Evolutionary conservation across 306 rosid genomes (phyloP).

Genomic region (Trifolium subterraneum): DNA sequence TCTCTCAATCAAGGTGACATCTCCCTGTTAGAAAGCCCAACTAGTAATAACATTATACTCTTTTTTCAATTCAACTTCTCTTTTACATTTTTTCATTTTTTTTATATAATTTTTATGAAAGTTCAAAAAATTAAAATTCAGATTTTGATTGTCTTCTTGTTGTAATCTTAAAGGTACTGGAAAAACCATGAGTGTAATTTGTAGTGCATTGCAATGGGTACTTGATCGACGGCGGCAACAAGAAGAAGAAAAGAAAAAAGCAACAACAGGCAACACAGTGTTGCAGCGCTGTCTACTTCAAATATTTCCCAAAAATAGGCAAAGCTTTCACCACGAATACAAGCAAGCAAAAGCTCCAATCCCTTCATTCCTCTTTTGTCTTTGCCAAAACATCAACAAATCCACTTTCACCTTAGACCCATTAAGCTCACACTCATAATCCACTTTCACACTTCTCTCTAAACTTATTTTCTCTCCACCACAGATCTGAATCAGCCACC

Average conservation of each 20-base stretch:
- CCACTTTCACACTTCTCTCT: too few species aligned
- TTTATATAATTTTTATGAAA: neutral
- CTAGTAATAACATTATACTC: constrained; percentile 51
- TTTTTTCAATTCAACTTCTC: neutral
- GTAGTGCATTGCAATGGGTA: constrained; percentile 93
- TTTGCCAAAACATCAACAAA: too few species aligned
- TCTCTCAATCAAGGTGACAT: constrained; percentile 78
- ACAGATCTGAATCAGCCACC: too few species aligned
- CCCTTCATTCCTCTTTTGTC: too few species aligned
- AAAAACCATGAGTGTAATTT: constrained; percentile 86
- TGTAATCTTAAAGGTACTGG: constrained; percentile 73
- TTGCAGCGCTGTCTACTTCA: too few species aligned
- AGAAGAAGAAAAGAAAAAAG: constrained; percentile 45
- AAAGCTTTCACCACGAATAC: too few species aligned
- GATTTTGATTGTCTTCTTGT: constrained; percentile 5
- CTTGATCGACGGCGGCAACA: constrained; percentile 60
- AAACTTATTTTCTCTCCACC: too few species aligned
- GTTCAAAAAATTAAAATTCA: neutral
- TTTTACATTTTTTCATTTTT: neutral
- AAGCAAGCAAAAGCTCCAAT: too few species aligned
- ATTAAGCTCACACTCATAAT: too few species aligned
- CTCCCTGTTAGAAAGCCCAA: constrained; percentile 94
- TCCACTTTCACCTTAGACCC: too few species aligned
- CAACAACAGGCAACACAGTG: too few species aligned
- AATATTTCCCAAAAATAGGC: too few species aligned